phyloP scores from a whole-genome alignment of 257 asterid species.

The Nicotiana undulata region DNA sequence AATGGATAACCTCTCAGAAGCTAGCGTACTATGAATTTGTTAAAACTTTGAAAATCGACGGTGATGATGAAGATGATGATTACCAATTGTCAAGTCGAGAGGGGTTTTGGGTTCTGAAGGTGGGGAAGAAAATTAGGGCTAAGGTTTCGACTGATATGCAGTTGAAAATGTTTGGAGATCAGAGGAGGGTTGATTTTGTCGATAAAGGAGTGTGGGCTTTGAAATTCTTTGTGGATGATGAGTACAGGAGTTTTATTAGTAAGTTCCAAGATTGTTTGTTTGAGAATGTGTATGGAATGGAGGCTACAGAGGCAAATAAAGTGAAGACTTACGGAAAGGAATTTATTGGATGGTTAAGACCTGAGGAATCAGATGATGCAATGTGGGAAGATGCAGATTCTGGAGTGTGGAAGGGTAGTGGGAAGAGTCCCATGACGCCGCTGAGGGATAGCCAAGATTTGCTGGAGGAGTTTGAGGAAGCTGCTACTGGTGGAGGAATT shows the following conservation, averaged over 20 bases:
- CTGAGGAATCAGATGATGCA: slow-evolving; percentile 82
- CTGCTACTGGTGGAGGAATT: slow-evolving; percentile 73
- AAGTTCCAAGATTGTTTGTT: slow-evolving; percentile 74
- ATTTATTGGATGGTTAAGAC: slow-evolving; percentile 80
- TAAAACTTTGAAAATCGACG: slow-evolving; percentile 40
- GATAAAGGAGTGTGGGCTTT: slow-evolving; percentile 94
- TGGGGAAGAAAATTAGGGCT: slow-evolving; percentile 56
- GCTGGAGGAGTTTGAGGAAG: slow-evolving; percentile 90
- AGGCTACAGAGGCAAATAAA: slow-evolving; percentile 69
- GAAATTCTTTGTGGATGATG: slow-evolving; percentile 62
- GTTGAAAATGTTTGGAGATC: slow-evolving; percentile 86
- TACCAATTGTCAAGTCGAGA: slow-evolving; percentile 12
- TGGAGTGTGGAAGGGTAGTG: slow-evolving; percentile 67
- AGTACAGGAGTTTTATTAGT: slow-evolving; percentile 63
- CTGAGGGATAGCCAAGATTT: slow-evolving; percentile 67
- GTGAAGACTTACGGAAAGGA: slow-evolving; percentile 83
- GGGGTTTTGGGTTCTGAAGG: slow-evolving; percentile 78
- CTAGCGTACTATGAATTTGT: slow-evolving; percentile 42
- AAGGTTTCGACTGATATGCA: slow-evolving; percentile 83
- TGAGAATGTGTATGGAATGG: slow-evolving; percentile 82
- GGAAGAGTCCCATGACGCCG: slow-evolving; percentile 29
- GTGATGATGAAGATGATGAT: slow-evolving; percentile 31
- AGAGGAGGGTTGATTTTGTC: slow-evolving; percentile 94
- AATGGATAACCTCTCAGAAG: slow-evolving; percentile 79
- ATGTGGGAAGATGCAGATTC: slow-evolving; percentile 94